These are phyloP conservation scores for Beta lomatogona DNA, from an alignment of 179 eudicot species.

Conservation along the genomic window DNA sequence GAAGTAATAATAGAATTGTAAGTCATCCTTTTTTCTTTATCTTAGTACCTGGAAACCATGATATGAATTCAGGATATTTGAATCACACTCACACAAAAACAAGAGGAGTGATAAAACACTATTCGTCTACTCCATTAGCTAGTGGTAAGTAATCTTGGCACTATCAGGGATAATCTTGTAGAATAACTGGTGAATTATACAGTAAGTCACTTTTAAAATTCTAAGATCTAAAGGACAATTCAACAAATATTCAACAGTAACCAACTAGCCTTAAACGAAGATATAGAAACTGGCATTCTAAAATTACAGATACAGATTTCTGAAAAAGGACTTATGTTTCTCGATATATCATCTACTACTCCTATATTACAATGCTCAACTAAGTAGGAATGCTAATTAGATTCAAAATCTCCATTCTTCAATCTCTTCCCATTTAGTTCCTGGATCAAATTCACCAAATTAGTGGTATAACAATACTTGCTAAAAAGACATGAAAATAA, in stretches of 20 bases:
- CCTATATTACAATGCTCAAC: conserved; percentile 1
- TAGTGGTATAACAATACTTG: neutral
- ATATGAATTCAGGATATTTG: neutral
- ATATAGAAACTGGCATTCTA: conserved; percentile 17
- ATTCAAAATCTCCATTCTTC: conserved; percentile 25
- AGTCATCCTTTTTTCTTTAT: neutral
- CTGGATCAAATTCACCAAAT: conserved; percentile 22
- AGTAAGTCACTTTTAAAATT: too few species aligned
- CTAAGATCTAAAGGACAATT: too few species aligned
- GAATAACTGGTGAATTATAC: too few species aligned
- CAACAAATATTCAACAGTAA: too few species aligned
- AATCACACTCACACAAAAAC: neutral
- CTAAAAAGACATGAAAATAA: neutral
- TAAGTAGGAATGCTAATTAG: conserved; percentile 24
- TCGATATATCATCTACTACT: conserved; percentile 3
- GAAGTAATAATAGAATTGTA: conserved; percentile 14
- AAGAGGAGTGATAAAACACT: neutral
- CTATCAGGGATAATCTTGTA: too few species aligned
- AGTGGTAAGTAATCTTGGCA: too few species aligned
- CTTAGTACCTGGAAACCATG: neutral
- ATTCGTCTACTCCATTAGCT: too few species aligned
- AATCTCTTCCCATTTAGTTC: conserved; percentile 25
- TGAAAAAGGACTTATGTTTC: neutral
- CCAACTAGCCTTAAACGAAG: conserved; percentile 12
- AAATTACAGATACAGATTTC: conserved; percentile 23